phyloP scores from a whole-genome alignment of 306 rosid species.

The Pyrus bretschneideri region DNA sequence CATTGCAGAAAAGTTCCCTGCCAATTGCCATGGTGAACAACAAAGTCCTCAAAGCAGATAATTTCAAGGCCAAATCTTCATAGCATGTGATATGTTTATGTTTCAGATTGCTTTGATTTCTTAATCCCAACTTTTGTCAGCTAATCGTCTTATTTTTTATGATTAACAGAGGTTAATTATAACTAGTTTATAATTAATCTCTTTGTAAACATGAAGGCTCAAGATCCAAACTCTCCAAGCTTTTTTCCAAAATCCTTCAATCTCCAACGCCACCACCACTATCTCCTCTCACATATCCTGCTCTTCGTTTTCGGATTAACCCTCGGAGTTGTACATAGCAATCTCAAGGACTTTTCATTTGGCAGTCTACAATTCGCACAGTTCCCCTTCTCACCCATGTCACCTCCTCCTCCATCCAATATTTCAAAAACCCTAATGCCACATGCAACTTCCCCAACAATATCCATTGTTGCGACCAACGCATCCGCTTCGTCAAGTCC shows the following conservation, averaged over 20 bases:
- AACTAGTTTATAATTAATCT: background rate
- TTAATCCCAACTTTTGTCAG: background rate
- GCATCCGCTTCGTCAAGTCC: background rate
- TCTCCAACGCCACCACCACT: conserved; percentile 32
- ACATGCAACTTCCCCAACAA: background rate
- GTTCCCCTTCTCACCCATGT: conserved; percentile 31
- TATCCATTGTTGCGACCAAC: background rate
- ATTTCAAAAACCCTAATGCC: background rate
- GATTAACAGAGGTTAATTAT: background rate
- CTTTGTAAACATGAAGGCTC: background rate
- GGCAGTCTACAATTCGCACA: conserved; percentile 42
- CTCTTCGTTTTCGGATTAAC: conserved; percentile 55
- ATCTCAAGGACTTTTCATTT: conserved; percentile 32
- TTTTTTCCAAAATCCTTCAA: conserved; percentile 32
- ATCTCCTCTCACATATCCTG: conserved; percentile 29
- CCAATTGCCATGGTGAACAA: background rate
- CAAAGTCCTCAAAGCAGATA: background rate
- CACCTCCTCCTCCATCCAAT: conserved; percentile 10
- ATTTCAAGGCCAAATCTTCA: background rate
- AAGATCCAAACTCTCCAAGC: conserved; percentile 16
- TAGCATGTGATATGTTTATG: background rate
- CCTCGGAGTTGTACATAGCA: conserved; percentile 41
- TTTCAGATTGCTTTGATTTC: background rate
- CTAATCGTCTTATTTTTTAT: background rate
- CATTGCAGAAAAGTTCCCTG: background rate